Base-by-base conservation (phyloP, 257 asterid genomes). In the Asclepias syriaca region DNA sequence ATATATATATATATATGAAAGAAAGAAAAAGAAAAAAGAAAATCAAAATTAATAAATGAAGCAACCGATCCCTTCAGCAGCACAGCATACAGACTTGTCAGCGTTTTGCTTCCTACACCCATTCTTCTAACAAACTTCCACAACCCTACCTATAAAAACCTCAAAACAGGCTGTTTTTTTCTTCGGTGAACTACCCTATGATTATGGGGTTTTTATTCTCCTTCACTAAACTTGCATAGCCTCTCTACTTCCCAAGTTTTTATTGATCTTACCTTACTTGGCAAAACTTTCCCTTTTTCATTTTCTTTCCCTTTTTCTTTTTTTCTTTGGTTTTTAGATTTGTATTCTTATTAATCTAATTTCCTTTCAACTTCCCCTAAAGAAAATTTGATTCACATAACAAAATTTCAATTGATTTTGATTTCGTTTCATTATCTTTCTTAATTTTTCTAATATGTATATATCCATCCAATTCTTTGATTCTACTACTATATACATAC, bases 61-160 rank as follows among this genome's bases (percentile, higher is more conserved):
- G 72, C 79, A 75, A 72, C 72, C 79, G 74, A 72, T 68, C 60
- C 48, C 48, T 76, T 76, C 66, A 61, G 61, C 57, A 64, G 61
- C 69, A 64, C 63, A 72, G 19, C 72, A 58, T 48, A 61, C 68
- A 45, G 34, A 43, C 73, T 61, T 72, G 71, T 48, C 75, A 67
- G 69, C 29, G 68, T 64, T 66, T 46, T 64, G 81, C 65, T 54
- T 10, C 72, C 73, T 72, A 71, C 59, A 18, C 68, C 76, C 76
- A 49, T 72, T 22, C 76, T 27, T 40, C 68, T 49, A 60, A 45
- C 45, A 61, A 74, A 60, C 54, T 74, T 76, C 39, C 45, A 24
- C 48, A 64, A 64, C 71, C 63, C 63, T 75, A 68, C 75, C 68
- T 70, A 27, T 43, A 43, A 43, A 43, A 74, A 74, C 39, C 24